These are phyloP conservation scores for Penicillium verhagenii DNA, from an alignment of 495 filamentous ascomycete species.

Conservation along the genomic window DNA sequence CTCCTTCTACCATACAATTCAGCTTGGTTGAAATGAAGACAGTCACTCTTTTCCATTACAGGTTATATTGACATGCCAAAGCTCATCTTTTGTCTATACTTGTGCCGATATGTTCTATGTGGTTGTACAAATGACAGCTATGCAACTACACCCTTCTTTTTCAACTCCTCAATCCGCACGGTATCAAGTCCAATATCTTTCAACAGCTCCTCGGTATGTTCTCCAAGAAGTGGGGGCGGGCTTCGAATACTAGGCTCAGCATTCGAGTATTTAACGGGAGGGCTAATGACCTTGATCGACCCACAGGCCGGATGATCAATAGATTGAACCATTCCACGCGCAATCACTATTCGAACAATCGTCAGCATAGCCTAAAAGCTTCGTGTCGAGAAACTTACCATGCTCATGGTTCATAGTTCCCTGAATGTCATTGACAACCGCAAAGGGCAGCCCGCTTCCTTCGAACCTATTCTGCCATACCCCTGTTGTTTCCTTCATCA, in stretches of 20 bases:
- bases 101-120: not conserved
- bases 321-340: slow-evolving; percentile 83
- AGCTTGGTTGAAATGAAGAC: too few relatives aligned
- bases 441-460: slow-evolving; percentile 90
- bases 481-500: slow-evolving; percentile 72
- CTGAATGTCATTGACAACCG: slow-evolving; percentile 90
- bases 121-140: not conserved
- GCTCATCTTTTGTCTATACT: not conserved
- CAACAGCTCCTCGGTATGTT: slow-evolving; percentile 90
- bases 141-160: slow-evolving; percentile 62
- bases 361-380: not conserved
- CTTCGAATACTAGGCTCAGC: slow-evolving; percentile 73
- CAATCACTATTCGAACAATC: slow-evolving; percentile 55
- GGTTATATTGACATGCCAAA: too few relatives aligned
- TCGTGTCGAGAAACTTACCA: slow-evolving; percentile 36
- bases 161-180: slow-evolving; percentile 42
- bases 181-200: slow-evolving; percentile 63
- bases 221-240: slow-evolving; percentile 80
- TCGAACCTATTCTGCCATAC: slow-evolving; percentile 90
- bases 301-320: slow-evolving; percentile 82
- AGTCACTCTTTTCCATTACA: too few relatives aligned
- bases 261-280: slow-evolving; percentile 91
- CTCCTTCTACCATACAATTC: too few relatives aligned
- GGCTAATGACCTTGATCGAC: slow-evolving; percentile 83
- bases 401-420: slow-evolving; percentile 81